Percentiles rank a stretch among this genome's conserved stretches.
phyloP scores from a whole-genome alignment of 352 stramenopile species.

The Pythium apleroticum region DNA sequence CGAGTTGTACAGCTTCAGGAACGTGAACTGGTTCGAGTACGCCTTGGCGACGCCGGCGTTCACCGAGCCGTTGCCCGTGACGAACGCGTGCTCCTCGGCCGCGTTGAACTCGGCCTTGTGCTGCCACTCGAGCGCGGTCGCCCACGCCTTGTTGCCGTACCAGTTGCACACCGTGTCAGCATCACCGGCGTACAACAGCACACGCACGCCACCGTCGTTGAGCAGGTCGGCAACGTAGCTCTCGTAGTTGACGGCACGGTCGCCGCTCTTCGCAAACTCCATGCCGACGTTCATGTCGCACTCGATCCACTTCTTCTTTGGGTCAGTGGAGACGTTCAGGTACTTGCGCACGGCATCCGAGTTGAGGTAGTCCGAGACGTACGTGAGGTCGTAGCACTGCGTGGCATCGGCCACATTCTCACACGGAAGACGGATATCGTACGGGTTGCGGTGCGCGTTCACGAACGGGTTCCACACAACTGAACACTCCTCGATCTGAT shows the following conservation, averaged over 20 bases:
- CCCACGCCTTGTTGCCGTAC: conserved; percentile 91
- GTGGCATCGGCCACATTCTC: conserved; percentile 37
- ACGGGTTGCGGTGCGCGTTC: conserved; percentile 57
- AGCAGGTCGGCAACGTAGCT: conserved; percentile 77
- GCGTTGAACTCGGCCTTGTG: conserved; percentile 75
- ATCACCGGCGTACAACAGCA: conserved; percentile 94
- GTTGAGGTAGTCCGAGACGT: conserved; percentile 23
- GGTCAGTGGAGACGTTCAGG: conserved; percentile 4
- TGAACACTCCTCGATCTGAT: conserved; percentile 10
- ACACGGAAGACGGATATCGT: conserved; percentile 71
- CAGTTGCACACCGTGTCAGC: conserved; percentile 95
- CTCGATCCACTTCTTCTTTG: conserved; percentile 17
- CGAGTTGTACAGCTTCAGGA: conserved; percentile 45
- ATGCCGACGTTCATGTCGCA: conserved; percentile 60
- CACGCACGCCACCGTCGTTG: conserved; percentile 34
- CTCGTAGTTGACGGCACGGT: conserved; percentile 89
- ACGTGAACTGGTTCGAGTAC: conserved; percentile 31
- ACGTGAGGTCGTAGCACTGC: conserved; percentile 48
- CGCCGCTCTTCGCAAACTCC: conserved; percentile 63
- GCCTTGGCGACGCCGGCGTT: conserved; percentile 21
- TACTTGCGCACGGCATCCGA: conserved; percentile 8
- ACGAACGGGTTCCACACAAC: conserved; percentile 43
- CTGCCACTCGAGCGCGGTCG: conserved; percentile 81
- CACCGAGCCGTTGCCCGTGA: conserved; percentile 1
- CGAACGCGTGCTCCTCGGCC: conserved; percentile 21